Evolutionary conservation across 768 basidiomycete genomes (phyloP).

Genomic region (Suillus subalutaceus): DNA sequence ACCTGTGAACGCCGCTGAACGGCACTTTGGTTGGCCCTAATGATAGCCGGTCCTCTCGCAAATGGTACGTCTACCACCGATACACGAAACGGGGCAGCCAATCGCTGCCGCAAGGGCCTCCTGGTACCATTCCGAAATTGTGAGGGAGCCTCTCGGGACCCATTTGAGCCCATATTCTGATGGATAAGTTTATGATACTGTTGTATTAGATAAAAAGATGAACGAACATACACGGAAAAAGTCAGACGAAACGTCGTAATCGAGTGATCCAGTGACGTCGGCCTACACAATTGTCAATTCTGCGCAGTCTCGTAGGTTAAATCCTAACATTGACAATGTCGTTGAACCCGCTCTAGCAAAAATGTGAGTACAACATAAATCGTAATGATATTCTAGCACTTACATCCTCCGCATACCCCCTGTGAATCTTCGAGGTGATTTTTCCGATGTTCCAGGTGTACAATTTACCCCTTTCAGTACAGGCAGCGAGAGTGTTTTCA

Average conservation of each 20-base stretch:
- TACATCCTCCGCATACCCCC: not conserved
- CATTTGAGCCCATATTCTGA: not conserved
- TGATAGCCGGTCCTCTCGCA: not conserved
- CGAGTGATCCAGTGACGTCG: not conserved
- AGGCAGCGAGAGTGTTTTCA: not conserved
- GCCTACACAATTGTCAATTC: not conserved
- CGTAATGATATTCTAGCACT: not conserved
- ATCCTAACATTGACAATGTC: not conserved
- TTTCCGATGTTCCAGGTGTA: conserved; percentile 2
- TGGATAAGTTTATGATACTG: not conserved
- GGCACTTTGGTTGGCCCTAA: not conserved
- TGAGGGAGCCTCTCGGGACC: not conserved
- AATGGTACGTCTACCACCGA: not conserved
- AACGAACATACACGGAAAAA: conserved; percentile 2
- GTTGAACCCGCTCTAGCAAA: not conserved
- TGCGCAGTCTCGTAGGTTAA: not conserved
- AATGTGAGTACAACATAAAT: not conserved
- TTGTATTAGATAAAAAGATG: not conserved
- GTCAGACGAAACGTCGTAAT: not conserved
- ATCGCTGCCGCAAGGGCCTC: not conserved
- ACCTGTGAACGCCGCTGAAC: not conserved
- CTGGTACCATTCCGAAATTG: not conserved
- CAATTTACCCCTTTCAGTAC: not conserved
- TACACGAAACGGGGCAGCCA: not conserved
- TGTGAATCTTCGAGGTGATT: not conserved